A percentile compares a stretch with the other conserved stretches of the same genome.
Conservation (phyloP, 495 filamentous ascomycete species). For the Pseudevernia furfuracea region DNA sequence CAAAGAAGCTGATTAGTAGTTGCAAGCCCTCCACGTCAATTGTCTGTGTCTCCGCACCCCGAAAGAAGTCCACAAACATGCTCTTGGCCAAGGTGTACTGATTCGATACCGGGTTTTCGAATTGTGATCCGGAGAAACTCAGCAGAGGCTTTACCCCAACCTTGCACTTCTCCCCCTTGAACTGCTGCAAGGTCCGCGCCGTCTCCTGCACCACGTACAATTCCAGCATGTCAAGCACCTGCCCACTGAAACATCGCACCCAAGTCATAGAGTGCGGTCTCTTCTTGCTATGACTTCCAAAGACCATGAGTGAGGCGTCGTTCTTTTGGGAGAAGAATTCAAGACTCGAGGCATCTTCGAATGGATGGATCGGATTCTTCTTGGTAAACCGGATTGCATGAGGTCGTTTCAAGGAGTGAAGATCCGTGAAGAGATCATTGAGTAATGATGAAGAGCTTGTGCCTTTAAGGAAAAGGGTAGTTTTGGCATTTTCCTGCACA, state of each 20-base stretch:
- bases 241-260: slow-evolving; percentile 71
- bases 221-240: slow-evolving; percentile 91
- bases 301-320: slow-evolving; percentile 73
- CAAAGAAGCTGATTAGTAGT: slow-evolving; percentile 74
- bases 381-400: slow-evolving; percentile 82
- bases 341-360: slow-evolving; percentile 77
- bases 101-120: slow-evolving; percentile 66
- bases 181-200: slow-evolving; percentile 60
- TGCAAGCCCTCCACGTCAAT: slow-evolving; percentile 92
- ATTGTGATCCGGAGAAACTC: slow-evolving; percentile 74
- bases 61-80: slow-evolving; percentile 85
- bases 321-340: slow-evolving; percentile 96
- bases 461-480: slow-evolving; percentile 74
- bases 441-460: slow-evolving; percentile 69
- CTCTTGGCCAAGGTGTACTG: slow-evolving; percentile 77
- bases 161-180: slow-evolving; percentile 74
- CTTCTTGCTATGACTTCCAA: slow-evolving; percentile 83
- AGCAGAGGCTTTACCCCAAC: slow-evolving; percentile 83
- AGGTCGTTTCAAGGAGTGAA: slow-evolving; percentile 72
- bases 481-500: slow-evolving; percentile 77
- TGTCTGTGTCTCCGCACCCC: slow-evolving; percentile 61
- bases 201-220: slow-evolving; percentile 62
- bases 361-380: slow-evolving; percentile 89
- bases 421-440: slow-evolving; percentile 71
- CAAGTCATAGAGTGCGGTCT: slow-evolving; percentile 82